Evolutionary conservation across 805 yeast species (phyloP).

Genomic region (Zygosaccharomyces bailii): DNA sequence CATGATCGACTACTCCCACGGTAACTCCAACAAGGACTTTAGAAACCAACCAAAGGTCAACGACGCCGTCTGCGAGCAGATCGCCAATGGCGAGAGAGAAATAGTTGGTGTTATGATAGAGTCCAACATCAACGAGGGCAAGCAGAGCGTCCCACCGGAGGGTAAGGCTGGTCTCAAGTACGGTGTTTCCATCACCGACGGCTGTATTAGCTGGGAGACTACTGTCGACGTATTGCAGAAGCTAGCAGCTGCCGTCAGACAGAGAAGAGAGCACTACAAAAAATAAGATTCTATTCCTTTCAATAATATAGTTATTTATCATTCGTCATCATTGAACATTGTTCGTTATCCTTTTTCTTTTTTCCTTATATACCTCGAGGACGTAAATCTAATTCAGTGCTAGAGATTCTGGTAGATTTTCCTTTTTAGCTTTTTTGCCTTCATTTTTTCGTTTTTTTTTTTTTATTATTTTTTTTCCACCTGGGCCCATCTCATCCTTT

Average conservation of each 20-base stretch:
- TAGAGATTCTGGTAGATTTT: no score
- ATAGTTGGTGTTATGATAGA: constrained; percentile 96
- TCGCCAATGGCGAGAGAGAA: constrained; percentile 71
- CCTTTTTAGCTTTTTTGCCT: not conserved
- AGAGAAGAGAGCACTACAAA: constrained; percentile 57
- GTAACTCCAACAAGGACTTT: constrained; percentile 92
- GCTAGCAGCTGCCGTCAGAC: constrained; percentile 77
- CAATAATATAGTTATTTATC: not conserved
- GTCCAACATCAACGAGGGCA: constrained; percentile 86
- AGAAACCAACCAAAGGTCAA: constrained; percentile 95
- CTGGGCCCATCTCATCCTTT: not conserved
- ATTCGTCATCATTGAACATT: not conserved
- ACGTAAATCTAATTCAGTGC: no score
- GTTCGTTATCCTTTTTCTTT: not conserved
- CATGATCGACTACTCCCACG: constrained; percentile 98
- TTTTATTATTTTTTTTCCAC: not conserved
- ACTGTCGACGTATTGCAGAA: constrained; percentile 77
- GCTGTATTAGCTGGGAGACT: constrained; percentile 89
- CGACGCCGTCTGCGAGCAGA: constrained; percentile 73
- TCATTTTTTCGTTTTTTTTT: not conserved
- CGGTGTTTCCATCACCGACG: constrained; percentile 97
- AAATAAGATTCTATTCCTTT: constrained; percentile 11
- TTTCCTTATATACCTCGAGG: no score
- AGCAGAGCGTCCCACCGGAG: constrained; percentile 71
- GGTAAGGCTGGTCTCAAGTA: constrained; percentile 63